phyloP scores from a whole-genome alignment of 768 basidiomycete genomes.

The Rickenella mellea region DNA sequence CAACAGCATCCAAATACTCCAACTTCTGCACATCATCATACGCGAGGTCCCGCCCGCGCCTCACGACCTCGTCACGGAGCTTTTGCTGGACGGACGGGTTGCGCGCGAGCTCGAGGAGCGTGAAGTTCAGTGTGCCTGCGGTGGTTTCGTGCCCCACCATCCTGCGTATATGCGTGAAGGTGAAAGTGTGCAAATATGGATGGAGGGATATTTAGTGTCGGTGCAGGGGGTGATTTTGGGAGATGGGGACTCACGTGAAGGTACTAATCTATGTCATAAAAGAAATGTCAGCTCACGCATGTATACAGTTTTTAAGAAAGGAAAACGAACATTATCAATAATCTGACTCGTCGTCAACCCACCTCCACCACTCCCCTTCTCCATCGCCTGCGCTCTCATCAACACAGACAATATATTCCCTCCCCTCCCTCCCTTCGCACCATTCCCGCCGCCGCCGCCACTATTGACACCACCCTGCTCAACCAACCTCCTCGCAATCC shows the following conservation, averaged over 20 bases:
- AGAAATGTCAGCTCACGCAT: no score
- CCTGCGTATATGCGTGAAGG: slow-evolving; percentile 13
- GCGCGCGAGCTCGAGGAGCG: slow-evolving; percentile 36
- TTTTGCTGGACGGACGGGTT: slow-evolving; percentile 35
- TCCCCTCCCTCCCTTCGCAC: no score
- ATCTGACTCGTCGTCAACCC: slow-evolving; percentile 10
- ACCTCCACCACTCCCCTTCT: slow-evolving; percentile 8
- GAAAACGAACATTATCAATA: slow-evolving; percentile 16
- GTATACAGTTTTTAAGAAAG: no score
- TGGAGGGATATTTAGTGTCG: no score
- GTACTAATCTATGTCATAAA: no score
- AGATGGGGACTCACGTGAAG: no score
- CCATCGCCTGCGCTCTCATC: slow-evolving; percentile 11
- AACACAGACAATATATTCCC: slow-evolving; percentile 20
- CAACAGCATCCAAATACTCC: slow-evolving; percentile 47
- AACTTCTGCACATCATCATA: slow-evolving; percentile 41
- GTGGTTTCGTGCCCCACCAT: slow-evolving; percentile 37
- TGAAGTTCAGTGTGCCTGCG: slow-evolving; percentile 24
- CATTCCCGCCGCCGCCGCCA: no score
- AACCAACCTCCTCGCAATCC: slow-evolving; percentile 17
- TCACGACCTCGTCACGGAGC: slow-evolving; percentile 29
- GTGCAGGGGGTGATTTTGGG: no score
- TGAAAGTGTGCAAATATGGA: no score
- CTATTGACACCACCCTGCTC: slow-evolving; percentile 8
- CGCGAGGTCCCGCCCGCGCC: slow-evolving; percentile 38